Conservation (phyloP, 768 basidiomycete genomes). For the Hemileccinum impolitum region DNA sequence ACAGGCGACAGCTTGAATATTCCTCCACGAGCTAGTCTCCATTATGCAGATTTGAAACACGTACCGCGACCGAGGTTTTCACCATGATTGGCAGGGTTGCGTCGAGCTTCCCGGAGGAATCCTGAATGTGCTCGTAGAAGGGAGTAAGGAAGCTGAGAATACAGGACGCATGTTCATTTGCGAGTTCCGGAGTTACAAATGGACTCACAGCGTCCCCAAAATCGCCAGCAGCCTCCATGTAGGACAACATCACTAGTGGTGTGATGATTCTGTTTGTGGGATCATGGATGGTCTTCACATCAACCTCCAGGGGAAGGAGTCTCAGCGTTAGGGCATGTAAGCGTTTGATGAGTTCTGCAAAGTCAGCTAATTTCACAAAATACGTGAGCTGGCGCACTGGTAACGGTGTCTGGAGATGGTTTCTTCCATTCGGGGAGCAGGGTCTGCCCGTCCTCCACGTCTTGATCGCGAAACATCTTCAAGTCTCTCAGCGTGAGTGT, state of each 20-base stretch:
- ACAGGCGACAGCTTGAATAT: constrained; percentile 64
- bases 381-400: constrained; percentile 50
- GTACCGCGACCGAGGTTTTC: constrained; percentile 81
- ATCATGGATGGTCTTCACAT: constrained; percentile 58
- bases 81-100: constrained; percentile 80
- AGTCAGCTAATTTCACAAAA: not conserved
- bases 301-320: constrained; percentile 80
- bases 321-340: constrained; percentile 70
- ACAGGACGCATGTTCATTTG: not conserved
- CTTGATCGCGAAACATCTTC: constrained; percentile 30
- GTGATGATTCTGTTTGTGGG: constrained; percentile 85
- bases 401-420: constrained; percentile 67
- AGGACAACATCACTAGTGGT: constrained; percentile 73
- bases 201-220: constrained; percentile 73
- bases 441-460: constrained; percentile 35
- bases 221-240: constrained; percentile 79
- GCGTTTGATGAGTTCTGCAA: constrained; percentile 74
- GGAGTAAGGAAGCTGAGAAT: constrained; percentile 70
- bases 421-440: constrained; percentile 44
- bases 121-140: constrained; percentile 73
- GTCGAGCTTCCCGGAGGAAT: constrained; percentile 79
- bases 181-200: not conserved
- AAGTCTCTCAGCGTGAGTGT: too few relatives aligned
- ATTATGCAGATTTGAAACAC: constrained; percentile 9
- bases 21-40: not conserved